Evolutionary conservation across 345 rosid genomes (phyloP).

Genomic region (Triadica sebifera): DNA sequence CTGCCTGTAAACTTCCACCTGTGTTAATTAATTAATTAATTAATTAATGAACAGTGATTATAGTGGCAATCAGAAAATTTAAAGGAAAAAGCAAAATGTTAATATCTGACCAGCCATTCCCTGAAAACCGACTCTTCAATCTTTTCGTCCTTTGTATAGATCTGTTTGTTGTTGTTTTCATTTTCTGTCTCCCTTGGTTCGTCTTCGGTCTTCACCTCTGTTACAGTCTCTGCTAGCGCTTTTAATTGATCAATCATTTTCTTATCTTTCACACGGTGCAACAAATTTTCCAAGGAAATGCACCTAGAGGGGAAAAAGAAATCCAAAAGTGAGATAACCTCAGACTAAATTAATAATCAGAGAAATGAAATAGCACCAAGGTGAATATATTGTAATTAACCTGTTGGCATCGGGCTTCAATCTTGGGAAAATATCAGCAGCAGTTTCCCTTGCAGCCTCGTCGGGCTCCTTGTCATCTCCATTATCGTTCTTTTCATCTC

Average conservation of each 20-base stretch:
- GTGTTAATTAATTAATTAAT: too few relatives aligned
- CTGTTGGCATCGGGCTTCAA: neutral
- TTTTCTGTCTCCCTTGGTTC: too few relatives aligned
- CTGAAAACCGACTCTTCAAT: slow-evolving; percentile 52
- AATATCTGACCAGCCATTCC: slow-evolving; percentile 54
- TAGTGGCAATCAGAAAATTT: too few relatives aligned
- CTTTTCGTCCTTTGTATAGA: neutral
- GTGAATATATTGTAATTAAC: neutral
- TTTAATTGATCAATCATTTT: slow-evolving; percentile 44
- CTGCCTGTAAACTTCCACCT: neutral
- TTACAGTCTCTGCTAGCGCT: slow-evolving; percentile 47
- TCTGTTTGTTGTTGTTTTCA: too few relatives aligned
- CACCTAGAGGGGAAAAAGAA: slow-evolving; percentile 23
- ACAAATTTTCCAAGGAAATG: slow-evolving; percentile 58
- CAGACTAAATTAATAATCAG: neutral
- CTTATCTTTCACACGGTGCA: slow-evolving; percentile 50
- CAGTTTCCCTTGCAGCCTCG: slow-evolving; percentile 62
- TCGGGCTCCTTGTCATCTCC: slow-evolving; percentile 35
- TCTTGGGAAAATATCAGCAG: slow-evolving; percentile 40
- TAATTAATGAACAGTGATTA: too few relatives aligned
- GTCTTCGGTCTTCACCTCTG: neutral
- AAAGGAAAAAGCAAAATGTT: neutral
- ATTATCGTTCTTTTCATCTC: slow-evolving; percentile 35
- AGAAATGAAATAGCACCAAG: neutral
- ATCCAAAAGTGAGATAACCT: neutral